phyloP scores from a whole-genome alignment of 1,284 basidiomycete species.

The Golubevia sp. region DNA sequence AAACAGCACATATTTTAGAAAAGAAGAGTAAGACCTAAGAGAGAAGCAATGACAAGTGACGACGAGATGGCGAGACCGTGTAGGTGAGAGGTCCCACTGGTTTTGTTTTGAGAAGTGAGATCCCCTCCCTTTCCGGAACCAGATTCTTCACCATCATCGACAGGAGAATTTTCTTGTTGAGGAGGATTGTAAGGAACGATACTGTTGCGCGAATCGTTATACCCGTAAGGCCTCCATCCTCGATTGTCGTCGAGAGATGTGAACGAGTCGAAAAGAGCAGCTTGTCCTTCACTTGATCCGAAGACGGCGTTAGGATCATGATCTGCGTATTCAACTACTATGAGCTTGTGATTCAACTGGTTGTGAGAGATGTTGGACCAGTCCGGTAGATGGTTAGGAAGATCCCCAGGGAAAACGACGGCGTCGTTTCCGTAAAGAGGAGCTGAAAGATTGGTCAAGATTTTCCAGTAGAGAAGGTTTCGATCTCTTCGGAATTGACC shows the following conservation, averaged over 20 bases:
- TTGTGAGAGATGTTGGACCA: conserved; percentile 35
- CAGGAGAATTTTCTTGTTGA: no score
- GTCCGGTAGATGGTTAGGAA: conserved; percentile 27
- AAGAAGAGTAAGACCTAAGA: no score
- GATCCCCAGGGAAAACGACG: conserved; percentile 33
- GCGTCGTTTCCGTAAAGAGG: neutral
- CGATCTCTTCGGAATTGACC: conserved; percentile 43
- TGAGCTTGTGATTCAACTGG: conserved; percentile 33
- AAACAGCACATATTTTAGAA: no score
- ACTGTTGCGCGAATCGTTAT: conserved; percentile 4
- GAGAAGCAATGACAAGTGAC: no score
- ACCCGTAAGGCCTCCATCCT: conserved; percentile 49
- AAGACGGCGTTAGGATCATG: conserved; percentile 48
- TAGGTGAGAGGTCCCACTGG: no score
- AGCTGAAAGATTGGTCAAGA: conserved; percentile 43
- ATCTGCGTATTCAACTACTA: conserved; percentile 39
- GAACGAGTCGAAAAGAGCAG: conserved; percentile 48
- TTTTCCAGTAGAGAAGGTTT: conserved; percentile 56
- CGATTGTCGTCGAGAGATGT: conserved; percentile 16
- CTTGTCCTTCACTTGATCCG: conserved; percentile 28
- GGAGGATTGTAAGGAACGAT: no score
- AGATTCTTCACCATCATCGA: no score
- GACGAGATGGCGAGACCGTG: no score
- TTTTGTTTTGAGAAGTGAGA: no score
- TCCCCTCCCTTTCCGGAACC: no score